Conservation (phyloP, 169 alveolate genomes). For the Plasmodium berghei region DNA sequence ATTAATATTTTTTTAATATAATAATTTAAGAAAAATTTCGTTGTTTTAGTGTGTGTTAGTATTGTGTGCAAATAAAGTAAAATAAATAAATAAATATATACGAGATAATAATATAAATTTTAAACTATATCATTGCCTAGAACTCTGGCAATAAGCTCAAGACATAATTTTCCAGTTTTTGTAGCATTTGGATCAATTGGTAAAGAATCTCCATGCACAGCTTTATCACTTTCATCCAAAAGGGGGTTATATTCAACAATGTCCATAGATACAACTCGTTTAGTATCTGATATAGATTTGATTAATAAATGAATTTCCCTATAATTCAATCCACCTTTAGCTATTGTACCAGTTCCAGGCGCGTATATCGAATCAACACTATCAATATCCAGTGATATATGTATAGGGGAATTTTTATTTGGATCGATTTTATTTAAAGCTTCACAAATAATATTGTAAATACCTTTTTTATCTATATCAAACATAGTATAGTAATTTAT, state of each 20-base stretch:
- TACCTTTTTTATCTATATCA: constrained; percentile 78
- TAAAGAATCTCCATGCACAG: constrained; percentile 42
- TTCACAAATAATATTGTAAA: constrained; percentile 58
- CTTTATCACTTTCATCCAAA: constrained; percentile 43
- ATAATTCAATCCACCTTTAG: constrained; percentile 79
- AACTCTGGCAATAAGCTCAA: constrained; percentile 63
- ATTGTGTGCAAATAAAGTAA: no score
- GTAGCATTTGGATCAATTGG: constrained; percentile 55
- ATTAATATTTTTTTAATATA: no score
- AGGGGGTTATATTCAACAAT: constrained; percentile 59
- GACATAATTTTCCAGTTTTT: constrained; percentile 58
- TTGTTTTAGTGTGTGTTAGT: no score
- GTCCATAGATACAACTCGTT: constrained; percentile 60
- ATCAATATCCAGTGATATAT: constrained; percentile 77
- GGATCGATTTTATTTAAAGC: constrained; percentile 78
- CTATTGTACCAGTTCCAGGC: constrained; percentile 81
- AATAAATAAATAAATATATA: no score
- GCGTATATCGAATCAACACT: constrained; percentile 75
- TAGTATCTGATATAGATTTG: constrained; percentile 76
- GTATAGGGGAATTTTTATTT: constrained; percentile 68
- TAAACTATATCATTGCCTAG: constrained; percentile 51
- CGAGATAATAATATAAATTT: no score
- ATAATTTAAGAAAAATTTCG: no score
- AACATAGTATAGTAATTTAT: constrained; percentile 74
- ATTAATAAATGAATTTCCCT: constrained; percentile 75